Percentiles rank a stretch among this genome's conserved stretches.
These are phyloP conservation scores for Pyrus bretschneideri DNA, from an alignment of 306 rosid genomes.

Conservation along the genomic window DNA sequence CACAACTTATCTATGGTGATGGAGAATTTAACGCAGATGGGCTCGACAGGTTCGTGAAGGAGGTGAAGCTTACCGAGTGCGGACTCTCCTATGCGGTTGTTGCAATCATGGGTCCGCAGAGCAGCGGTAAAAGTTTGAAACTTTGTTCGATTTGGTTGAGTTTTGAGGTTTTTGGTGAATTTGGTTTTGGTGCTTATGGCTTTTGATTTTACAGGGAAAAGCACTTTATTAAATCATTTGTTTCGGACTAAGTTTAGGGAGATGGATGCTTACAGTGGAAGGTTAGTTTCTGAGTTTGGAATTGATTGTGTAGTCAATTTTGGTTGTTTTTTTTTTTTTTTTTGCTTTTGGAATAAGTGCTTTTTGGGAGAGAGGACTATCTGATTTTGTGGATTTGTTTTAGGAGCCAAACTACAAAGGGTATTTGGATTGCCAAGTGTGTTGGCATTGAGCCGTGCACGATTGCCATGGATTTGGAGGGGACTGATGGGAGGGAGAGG, in stretches of 20 bases:
- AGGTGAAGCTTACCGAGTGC: conserved; percentile 33
- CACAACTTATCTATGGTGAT: conserved; percentile 68
- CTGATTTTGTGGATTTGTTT: conserved; percentile 4
- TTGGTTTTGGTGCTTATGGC: background rate
- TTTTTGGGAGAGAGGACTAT: background rate
- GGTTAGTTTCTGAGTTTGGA: conserved; percentile 34
- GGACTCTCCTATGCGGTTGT: conserved; percentile 91
- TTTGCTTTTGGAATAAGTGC: background rate
- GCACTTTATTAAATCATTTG: conserved; percentile 82
- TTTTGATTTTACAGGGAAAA: conserved; percentile 51
- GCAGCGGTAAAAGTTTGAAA: conserved; percentile 48
- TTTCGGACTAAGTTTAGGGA: conserved; percentile 76
- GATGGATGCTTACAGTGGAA: conserved; percentile 92
- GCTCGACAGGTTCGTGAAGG: conserved; percentile 43
- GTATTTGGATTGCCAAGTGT: conserved; percentile 88
- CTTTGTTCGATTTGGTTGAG: background rate
- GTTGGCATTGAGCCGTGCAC: conserved; percentile 79
- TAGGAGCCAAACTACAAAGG: conserved; percentile 90
- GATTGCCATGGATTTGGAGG: conserved; percentile 96
- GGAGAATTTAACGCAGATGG: conserved; percentile 70
- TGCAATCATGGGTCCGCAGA: conserved; percentile 96
- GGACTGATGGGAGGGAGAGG: conserved; percentile 97
- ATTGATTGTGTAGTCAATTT: background rate
- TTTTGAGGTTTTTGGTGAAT: background rate
- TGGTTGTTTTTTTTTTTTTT: background rate